Evolutionary conservation across 495 filamentous ascomycete genomes (phyloP), one percentile per base, ranked within the genome.

Genomic region (Penicillium fimorum): DNA sequence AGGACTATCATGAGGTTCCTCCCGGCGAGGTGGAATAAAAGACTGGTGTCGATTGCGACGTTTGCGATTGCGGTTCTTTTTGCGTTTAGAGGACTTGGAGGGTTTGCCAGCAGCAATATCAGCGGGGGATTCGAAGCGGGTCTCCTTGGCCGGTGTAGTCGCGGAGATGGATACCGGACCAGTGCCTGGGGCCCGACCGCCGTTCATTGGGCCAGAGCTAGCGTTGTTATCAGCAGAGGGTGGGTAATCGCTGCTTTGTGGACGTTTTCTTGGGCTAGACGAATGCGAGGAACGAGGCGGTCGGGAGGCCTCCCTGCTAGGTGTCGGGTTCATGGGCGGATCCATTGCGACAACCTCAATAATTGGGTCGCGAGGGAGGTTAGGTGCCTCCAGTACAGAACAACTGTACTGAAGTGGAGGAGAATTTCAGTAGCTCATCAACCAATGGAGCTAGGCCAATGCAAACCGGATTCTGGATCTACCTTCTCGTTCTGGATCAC

Each of bases 31-130:
- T 9, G 58, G 57, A 29, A 78, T 59, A 37, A 78, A 76, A 0
- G 75, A 76, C 40, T 67, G 63, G 15, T 73, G 66, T 25, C 75
- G 71, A 62, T 76, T 74, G 56, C 70, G 71, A 37, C 69, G 73
- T 53, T 71, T 74, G 48, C 70, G 68, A 60, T 74, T 63, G 46
- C 70, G 72, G 47, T 74, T 71, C 53, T 70, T 77, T 57, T 67
- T 76, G 48, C 69, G 70, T 55, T 71, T 76, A 18, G 67, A 47
- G 24, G 67, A 55, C 55, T 73, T 72, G 35, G 59, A 57, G 12
- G 62, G 52, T 57, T 66, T 66, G 48, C 47, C 63, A 43, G 55
- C 46, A 49, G 27, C 56, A 46, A 29, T 57, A 60, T 66, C 58
- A 46, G 66, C 59, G 62, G 67, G 67, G 65, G 55, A 32, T 24